phyloP scores from a whole-genome alignment of 2,329 filamentous ascomycete genomes.

The Colletotrichum endophyticum region DNA sequence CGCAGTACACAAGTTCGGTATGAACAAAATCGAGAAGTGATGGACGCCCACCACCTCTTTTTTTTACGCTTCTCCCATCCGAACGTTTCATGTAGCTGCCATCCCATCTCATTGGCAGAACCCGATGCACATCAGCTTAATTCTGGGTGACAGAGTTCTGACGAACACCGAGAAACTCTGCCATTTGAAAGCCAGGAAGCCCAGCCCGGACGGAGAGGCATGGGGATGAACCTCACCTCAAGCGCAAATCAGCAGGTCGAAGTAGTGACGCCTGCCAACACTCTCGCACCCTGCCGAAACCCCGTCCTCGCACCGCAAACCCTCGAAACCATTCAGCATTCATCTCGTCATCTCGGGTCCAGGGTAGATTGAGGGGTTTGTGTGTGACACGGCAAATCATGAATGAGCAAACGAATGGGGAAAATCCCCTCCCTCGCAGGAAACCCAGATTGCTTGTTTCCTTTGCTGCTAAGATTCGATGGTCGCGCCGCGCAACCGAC shows the following conservation, averaged over 20 bases:
- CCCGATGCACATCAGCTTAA: neutral
- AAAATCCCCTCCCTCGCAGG: neutral
- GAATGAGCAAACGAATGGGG: neutral
- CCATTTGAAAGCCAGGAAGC: neutral
- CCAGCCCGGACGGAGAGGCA: too few species aligned
- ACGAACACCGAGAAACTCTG: neutral
- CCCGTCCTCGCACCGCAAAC: neutral
- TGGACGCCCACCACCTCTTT: neutral
- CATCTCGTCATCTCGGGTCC: constrained; percentile 10
- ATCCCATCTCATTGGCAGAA: neutral
- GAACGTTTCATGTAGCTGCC: neutral
- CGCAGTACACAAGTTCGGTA: neutral
- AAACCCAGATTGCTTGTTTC: neutral
- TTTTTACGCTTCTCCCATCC: neutral
- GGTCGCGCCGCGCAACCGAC: neutral
- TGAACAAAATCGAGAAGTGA: neutral
- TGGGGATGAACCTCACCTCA: too few species aligned
- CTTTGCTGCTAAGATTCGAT: neutral
- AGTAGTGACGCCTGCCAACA: constrained; percentile 1
- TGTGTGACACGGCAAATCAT: neutral
- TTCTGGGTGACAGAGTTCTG: neutral
- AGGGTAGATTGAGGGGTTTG: neutral
- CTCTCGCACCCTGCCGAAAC: neutral
- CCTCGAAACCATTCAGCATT: neutral
- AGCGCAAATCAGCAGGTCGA: too few species aligned